Evolutionary conservation across 1,139 yeast species (phyloP).

Genomic region (Yamadazyma siamensis): DNA sequence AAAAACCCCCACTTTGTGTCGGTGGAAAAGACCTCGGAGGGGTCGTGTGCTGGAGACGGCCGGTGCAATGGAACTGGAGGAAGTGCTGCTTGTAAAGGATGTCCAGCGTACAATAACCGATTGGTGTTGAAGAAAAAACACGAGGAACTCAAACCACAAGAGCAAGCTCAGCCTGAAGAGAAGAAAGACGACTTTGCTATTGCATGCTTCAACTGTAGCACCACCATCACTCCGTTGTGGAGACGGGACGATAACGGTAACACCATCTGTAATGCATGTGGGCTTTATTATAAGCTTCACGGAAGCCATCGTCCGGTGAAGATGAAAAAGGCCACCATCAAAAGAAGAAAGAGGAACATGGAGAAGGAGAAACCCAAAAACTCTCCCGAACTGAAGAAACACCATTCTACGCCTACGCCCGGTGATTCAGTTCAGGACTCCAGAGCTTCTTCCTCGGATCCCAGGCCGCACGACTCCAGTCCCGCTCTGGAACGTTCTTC

Average conservation of each 20-base stretch:
- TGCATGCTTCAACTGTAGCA: constrained; percentile 79
- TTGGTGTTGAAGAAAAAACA: constrained; percentile 33
- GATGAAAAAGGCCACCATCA: constrained; percentile 70
- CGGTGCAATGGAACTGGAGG: constrained; percentile 89
- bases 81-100: constrained; percentile 71
- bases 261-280: constrained; percentile 88
- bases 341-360: constrained; percentile 61
- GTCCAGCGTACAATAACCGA: constrained; percentile 79
- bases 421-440: too few species aligned
- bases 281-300: constrained; percentile 72
- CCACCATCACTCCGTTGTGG: constrained; percentile 87
- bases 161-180: constrained; percentile 1
- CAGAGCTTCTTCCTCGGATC: too few species aligned
- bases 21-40: constrained; percentile 40
- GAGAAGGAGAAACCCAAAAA: constrained; percentile 9
- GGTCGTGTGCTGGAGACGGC: constrained; percentile 81
- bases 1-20: constrained; percentile 61
- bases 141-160: constrained; percentile 8
- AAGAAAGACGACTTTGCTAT: constrained; percentile 50
- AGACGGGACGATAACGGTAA: constrained; percentile 77
- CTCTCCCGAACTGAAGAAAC: constrained; percentile 2
- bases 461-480: too few species aligned
- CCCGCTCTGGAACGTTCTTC: too few species aligned
- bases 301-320: constrained; percentile 76
- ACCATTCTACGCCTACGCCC: too few species aligned